phyloP scores from a whole-genome alignment of 2,329 filamentous ascomycete genomes.

The Aspergillus viridinutans region DNA sequence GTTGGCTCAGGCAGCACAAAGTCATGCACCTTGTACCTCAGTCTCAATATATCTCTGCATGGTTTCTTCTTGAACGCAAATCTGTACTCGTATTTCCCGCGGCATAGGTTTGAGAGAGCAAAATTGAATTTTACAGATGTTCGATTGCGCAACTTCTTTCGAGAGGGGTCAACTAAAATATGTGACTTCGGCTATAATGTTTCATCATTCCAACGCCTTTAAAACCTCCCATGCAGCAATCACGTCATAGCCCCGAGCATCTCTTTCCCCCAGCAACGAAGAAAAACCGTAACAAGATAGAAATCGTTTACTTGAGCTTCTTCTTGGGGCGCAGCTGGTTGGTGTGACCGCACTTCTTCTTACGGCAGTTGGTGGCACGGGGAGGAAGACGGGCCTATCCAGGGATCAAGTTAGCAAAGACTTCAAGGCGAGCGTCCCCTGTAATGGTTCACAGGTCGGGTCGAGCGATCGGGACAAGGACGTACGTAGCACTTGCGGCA shows the following conservation, averaged over 20 bases:
- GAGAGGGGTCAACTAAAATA: conserved; percentile 35
- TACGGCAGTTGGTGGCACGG: conserved; percentile 99
- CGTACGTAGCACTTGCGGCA: conserved; percentile 99
- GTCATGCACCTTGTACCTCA: not conserved
- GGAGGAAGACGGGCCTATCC: conserved; percentile 75
- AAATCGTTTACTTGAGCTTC: conserved; percentile 82
- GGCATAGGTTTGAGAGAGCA: conserved; percentile 4
- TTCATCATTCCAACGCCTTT: conserved; percentile 39
- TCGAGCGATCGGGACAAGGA: conserved; percentile 23
- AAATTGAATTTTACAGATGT: conserved; percentile 34
- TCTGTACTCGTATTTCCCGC: conserved; percentile 11
- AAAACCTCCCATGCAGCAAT: conserved; percentile 34
- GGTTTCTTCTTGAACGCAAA: not conserved
- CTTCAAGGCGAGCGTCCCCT: not conserved
- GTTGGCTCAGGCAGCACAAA: conserved; percentile 20
- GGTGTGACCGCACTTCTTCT: conserved; percentile 99
- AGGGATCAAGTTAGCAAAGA: not conserved
- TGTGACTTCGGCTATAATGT: conserved; percentile 35
- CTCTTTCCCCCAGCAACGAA: conserved; percentile 33
- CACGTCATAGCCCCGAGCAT: conserved; percentile 28
- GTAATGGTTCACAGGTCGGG: not conserved
- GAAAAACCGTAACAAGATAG: conserved; percentile 45
- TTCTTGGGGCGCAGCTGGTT: conserved; percentile 99
- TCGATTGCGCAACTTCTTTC: conserved; percentile 31
- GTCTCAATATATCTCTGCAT: not conserved